phyloP scores from a whole-genome alignment of 306 rosid species.

The Prunus salicina region DNA sequence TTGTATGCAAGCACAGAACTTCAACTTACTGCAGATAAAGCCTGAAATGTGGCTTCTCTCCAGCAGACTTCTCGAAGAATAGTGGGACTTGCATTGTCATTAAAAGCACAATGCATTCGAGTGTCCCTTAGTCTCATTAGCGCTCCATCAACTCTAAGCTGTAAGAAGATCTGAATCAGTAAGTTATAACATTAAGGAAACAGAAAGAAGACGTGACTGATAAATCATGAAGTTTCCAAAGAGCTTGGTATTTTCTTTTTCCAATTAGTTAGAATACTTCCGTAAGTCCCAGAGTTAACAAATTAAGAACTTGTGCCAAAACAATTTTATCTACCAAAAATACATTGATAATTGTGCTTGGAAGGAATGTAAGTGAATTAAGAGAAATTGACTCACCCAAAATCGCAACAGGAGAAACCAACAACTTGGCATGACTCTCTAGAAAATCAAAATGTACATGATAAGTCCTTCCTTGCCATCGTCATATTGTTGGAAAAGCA shows the following conservation, averaged over 20 bases:
- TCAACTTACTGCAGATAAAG: conserved; percentile 72
- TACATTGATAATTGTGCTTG: not conserved
- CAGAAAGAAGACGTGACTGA: not conserved
- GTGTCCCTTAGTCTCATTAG: conserved; percentile 93
- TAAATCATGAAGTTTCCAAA: not conserved
- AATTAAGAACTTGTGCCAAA: not conserved
- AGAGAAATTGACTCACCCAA: conserved; percentile 70
- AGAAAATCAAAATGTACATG: conserved; percentile 30
- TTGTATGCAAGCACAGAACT: not conserved
- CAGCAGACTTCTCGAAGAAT: conserved; percentile 89
- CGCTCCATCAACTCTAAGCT: conserved; percentile 98
- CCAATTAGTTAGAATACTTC: conserved; percentile 3
- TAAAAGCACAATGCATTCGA: conserved; percentile 84
- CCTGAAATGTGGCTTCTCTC: conserved; percentile 90
- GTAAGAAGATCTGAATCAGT: conserved; percentile 27
- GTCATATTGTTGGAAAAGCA: conserved; percentile 14
- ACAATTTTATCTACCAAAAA: not conserved
- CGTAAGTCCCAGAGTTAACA: not conserved
- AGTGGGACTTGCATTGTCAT: conserved; percentile 47
- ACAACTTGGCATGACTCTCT: conserved; percentile 96
- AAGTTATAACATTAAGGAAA: conserved; percentile 11
- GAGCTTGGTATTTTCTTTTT: not conserved
- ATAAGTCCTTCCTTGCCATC: conserved; percentile 29
- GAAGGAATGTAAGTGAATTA: conserved; percentile 4
- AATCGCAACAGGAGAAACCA: conserved; percentile 96